A percentile compares a stretch with the other conserved stretches of the same genome.
Conservation (phyloP, 2,329 filamentous ascomycete genomes). For the Aspergillus ochraceoroseus region DNA sequence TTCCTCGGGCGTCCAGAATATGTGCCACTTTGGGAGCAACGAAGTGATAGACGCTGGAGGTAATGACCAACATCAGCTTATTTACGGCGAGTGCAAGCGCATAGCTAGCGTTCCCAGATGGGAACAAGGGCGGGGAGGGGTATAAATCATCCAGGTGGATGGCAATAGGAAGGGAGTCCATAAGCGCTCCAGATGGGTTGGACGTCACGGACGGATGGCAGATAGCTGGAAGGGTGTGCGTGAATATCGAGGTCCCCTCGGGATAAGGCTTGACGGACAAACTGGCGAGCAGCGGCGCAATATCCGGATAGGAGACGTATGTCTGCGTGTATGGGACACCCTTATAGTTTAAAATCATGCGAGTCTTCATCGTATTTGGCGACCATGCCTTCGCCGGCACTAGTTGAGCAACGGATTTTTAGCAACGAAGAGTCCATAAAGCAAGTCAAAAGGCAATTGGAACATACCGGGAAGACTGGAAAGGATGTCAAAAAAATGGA, state of each 20-base stretch:
- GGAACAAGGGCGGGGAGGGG: slow-evolving; percentile 31
- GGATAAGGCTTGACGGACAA: slow-evolving; percentile 23
- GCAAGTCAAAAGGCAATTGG: background rate
- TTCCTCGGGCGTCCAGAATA: slow-evolving; percentile 27
- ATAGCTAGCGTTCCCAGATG: slow-evolving; percentile 33
- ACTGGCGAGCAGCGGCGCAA: slow-evolving; percentile 25
- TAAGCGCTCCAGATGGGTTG: slow-evolving; percentile 28
- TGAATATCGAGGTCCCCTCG: slow-evolving; percentile 4
- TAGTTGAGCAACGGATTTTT: slow-evolving; percentile 11
- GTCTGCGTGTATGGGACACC: slow-evolving; percentile 26
- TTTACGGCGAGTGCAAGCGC: slow-evolving; percentile 26
- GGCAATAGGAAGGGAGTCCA: slow-evolving; percentile 35
- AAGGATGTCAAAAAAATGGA: slow-evolving; percentile 35
- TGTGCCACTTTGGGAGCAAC: slow-evolving; percentile 25
- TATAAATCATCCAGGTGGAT: slow-evolving; percentile 30
- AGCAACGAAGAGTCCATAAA: background rate
- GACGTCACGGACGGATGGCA: slow-evolving; percentile 25
- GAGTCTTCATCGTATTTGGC: slow-evolving; percentile 26
- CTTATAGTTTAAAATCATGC: slow-evolving; percentile 28
- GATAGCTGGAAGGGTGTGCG: slow-evolving; percentile 36
- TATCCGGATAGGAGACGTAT: slow-evolving; percentile 29
- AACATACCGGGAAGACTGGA: slow-evolving; percentile 27
- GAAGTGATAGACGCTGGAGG: slow-evolving; percentile 6
- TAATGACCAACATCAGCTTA: slow-evolving; percentile 12
- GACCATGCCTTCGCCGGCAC: slow-evolving; percentile 31